A percentile compares a stretch with the other conserved stretches of the same genome.
These are phyloP conservation scores for Adansonia grandidieri DNA, from an alignment of 441 rosid genomes.

Conservation along the genomic window DNA sequence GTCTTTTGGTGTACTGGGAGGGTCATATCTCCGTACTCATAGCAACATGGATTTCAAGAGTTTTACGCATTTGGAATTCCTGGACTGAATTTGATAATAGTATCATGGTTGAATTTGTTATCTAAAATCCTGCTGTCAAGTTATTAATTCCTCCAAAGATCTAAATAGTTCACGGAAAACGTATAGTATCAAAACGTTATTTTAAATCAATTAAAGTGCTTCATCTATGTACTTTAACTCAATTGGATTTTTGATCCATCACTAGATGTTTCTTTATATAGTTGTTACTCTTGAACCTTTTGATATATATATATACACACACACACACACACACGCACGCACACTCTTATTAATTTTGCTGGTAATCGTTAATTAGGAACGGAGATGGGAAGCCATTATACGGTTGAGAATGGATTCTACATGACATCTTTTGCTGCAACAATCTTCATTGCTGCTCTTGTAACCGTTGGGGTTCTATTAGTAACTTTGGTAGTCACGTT, in stretches of 20 bases:
- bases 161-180: background rate
- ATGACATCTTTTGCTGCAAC: slow-evolving; percentile 79
- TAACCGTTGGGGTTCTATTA: slow-evolving; percentile 63
- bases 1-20: too few species aligned
- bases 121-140: background rate
- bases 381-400: slow-evolving; percentile 62
- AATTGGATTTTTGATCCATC: background rate
- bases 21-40: too few species aligned
- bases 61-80: background rate
- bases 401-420: slow-evolving; percentile 73
- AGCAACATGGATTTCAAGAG: too few species aligned
- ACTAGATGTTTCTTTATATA: background rate
- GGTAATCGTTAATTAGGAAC: slow-evolving; percentile 26
- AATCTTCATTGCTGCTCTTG: slow-evolving; percentile 64
- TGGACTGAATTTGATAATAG: background rate
- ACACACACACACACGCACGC: too few species aligned
- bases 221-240: too few species aligned
- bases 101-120: background rate
- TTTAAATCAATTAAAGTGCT: too few species aligned
- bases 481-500: slow-evolving; percentile 61
- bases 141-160: background rate
- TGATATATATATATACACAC: background rate
- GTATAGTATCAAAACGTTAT: background rate
- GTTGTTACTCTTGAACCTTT: background rate
- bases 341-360: slow-evolving; percentile 2